Evolutionary conservation across 2,329 filamentous ascomycete species (phyloP).

Genomic region (Hypoxylon sp.): DNA sequence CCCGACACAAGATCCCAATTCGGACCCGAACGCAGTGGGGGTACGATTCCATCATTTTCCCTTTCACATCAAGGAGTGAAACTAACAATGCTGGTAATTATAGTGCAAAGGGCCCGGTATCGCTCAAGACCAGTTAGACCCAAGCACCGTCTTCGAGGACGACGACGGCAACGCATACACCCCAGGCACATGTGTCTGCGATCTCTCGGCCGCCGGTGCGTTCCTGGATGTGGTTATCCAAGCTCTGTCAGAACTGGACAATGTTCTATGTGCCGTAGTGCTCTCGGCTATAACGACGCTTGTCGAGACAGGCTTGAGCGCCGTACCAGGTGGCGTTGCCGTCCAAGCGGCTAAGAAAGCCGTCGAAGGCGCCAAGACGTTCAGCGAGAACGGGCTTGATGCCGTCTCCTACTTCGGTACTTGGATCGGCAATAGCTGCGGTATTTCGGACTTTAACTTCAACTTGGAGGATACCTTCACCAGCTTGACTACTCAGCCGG

Average conservation of each 20-base stretch:
- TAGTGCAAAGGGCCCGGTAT: constrained; percentile 37
- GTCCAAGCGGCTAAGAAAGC: constrained; percentile 21
- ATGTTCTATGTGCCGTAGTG: constrained; percentile 40
- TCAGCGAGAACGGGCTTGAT: constrained; percentile 42
- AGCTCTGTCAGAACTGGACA: constrained; percentile 37
- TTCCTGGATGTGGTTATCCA: constrained; percentile 38
- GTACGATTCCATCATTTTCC: constrained; percentile 16
- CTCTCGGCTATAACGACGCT: constrained; percentile 33
- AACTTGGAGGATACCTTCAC: constrained; percentile 31
- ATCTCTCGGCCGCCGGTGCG: constrained; percentile 27
- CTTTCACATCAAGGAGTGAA: background rate
- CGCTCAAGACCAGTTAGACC: constrained; percentile 30
- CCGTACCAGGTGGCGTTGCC: constrained; percentile 26
- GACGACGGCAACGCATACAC: constrained; percentile 42
- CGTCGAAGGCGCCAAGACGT: constrained; percentile 44
- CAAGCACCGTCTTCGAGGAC: constrained; percentile 32
- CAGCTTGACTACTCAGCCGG: constrained; percentile 17
- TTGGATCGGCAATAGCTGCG: constrained; percentile 33
- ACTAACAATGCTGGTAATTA: constrained; percentile 14
- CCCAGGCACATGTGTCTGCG: constrained; percentile 37
- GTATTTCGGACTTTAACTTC: constrained; percentile 32
- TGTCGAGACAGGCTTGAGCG: constrained; percentile 31
- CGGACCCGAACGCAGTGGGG: constrained; percentile 39
- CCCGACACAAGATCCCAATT: constrained; percentile 29
- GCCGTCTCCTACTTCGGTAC: constrained; percentile 35